Evolutionary conservation across 2,329 filamentous ascomycete species (phyloP), one percentile per base, ranked within the genome.

Genomic region (Leptodontidium sp.): DNA sequence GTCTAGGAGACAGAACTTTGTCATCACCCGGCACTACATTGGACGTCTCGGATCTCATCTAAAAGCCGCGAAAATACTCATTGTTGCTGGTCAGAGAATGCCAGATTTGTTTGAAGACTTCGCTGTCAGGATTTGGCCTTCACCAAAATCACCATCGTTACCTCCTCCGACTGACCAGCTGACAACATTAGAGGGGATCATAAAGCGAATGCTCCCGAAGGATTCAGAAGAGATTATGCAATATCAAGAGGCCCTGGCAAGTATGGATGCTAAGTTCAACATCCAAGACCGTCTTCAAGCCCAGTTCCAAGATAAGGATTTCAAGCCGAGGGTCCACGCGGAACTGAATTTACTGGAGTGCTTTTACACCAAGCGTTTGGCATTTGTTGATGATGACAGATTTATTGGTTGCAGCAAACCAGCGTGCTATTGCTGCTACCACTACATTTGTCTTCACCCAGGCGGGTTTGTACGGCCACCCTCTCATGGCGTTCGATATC

Each of bases 371-470:
- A 59, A 69, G 5, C 26, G 35, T 24, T 38, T 72, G 17, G 21
- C 14, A 24, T 70, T 69, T 45, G 61, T 64, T 7, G 59, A 68
- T 14, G 45, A 63, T n/a, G 66, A 72, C 47, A 47, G 52, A 8
- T 71, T 64, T 32, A 68, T 71, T 47, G 68, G 58, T 50, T 71
- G 70, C 38, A 71, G 70, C 47, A 71, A 70, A 49, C 70, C 63
- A 47, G 70, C 68, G 14, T 71, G 68, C 58, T 71, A 64, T 38
- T 68, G 65, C 53, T 71, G 65, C 63, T 73, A 75, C 65, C 67
- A 77, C 45, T 79, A 79, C 58, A 76, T 79, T 61, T 68, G 50
- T 21, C 47, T 74, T 64, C 76, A 79, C 64, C 77, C 76, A 45
- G 77, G 72, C 14, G 71, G 70, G 14, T 72, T 78, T 58, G 73